Evolutionary conservation across 108 stramenopile genomes (phyloP).

Genomic region (Cyclotella cryptica): DNA sequence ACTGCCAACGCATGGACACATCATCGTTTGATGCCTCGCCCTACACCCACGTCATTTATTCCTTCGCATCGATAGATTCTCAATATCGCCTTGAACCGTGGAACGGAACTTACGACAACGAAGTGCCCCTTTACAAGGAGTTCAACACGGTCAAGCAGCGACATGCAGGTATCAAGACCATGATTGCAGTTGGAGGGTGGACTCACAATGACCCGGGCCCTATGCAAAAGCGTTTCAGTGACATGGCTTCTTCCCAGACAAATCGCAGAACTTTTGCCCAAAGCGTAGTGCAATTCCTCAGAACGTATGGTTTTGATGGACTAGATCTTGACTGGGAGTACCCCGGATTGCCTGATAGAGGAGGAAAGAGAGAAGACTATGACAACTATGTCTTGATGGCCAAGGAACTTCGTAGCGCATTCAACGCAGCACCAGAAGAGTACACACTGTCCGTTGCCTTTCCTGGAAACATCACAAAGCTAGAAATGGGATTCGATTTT

Average conservation of each 20-base stretch:
- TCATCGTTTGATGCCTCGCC: constrained; percentile 39
- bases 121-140: constrained; percentile 54
- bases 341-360: constrained; percentile 32
- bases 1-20: constrained; percentile 55
- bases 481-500: constrained; percentile 54
- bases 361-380: constrained; percentile 46
- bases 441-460: constrained; percentile 45
- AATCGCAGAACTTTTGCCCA: constrained; percentile 47
- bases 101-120: constrained; percentile 48
- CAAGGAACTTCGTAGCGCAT: constrained; percentile 35
- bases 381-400: constrained; percentile 46
- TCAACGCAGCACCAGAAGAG: constrained; percentile 44
- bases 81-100: constrained; percentile 52
- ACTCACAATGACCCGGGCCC: constrained; percentile 57
- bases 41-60: constrained; percentile 55
- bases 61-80: constrained; percentile 54
- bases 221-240: constrained; percentile 52
- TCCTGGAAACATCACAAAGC: constrained; percentile 44
- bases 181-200: constrained; percentile 62
- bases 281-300: constrained; percentile 35
- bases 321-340: constrained; percentile 56
- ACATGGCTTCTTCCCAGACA: constrained; percentile 34
- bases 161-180: constrained; percentile 47
- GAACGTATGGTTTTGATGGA: constrained; percentile 52
- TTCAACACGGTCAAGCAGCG: constrained; percentile 56